Evolutionary conservation across 345 rosid genomes (phyloP).

Genomic region (Pistacia vera): DNA sequence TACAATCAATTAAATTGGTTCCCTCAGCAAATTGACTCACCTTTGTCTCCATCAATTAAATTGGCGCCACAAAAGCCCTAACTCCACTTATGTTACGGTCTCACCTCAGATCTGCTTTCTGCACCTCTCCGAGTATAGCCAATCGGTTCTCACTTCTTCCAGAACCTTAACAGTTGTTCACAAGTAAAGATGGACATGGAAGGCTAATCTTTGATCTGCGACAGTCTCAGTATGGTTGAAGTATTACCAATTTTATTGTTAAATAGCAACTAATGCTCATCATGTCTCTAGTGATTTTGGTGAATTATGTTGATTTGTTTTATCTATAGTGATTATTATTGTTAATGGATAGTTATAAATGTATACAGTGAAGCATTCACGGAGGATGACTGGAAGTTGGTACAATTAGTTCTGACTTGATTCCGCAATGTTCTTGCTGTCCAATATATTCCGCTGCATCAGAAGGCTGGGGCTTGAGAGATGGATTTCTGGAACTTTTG

Average conservation of each 20-base stretch:
- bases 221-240: no score
- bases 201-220: no score
- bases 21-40: no score
- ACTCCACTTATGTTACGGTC: no score
- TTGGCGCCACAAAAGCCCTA: no score
- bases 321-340: background rate
- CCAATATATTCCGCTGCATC: slow-evolving; percentile 66
- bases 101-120: no score
- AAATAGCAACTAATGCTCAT: background rate
- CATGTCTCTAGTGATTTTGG: background rate
- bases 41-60: no score
- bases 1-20: no score
- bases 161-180: no score
- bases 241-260: background rate
- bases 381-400: slow-evolving; percentile 98
- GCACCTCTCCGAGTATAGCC: no score
- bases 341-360: slow-evolving; percentile 13
- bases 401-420: slow-evolving; percentile 80
- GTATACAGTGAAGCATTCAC: slow-evolving; percentile 64
- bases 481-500: slow-evolving; percentile 29
- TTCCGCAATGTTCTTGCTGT: slow-evolving; percentile 87
- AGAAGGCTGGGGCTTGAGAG: slow-evolving; percentile 56
- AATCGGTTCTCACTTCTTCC: no score
- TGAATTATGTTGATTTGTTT: background rate
- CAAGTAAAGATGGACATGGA: no score